phyloP scores from a whole-genome alignment of 305 asterid species.

The Fraxinus sp. region DNA sequence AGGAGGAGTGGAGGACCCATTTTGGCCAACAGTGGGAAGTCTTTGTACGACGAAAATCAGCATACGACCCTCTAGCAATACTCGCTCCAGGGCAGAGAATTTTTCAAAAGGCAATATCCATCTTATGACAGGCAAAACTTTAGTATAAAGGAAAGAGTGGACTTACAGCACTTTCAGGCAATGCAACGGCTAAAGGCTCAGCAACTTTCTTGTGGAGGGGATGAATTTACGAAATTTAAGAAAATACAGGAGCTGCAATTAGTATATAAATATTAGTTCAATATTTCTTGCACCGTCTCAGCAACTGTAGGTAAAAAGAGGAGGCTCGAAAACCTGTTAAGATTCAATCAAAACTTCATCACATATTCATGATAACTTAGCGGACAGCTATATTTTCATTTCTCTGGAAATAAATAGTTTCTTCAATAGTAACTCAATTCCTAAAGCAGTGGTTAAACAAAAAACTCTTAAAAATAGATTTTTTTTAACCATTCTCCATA shows the following conservation, averaged over 20 bases:
- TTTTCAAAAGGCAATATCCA: constrained; percentile 59
- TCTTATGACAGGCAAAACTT: constrained; percentile 41
- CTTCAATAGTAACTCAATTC: not conserved
- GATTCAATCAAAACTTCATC: constrained; percentile 14
- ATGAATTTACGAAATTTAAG: not conserved
- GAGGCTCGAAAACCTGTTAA: constrained; percentile 16
- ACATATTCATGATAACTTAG: not conserved
- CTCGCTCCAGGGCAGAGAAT: constrained; percentile 93
- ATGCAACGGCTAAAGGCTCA: constrained; percentile 9
- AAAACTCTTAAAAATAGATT: not conserved
- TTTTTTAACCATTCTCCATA: not conserved
- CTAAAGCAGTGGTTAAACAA: not conserved
- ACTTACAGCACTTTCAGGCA: constrained; percentile 18
- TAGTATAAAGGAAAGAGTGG: not conserved
- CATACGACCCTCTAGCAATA: constrained; percentile 81
- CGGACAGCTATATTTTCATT: not conserved
- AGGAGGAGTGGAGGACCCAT: constrained; percentile 76
- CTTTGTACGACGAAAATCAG: constrained; percentile 65
- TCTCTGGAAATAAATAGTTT: not conserved
- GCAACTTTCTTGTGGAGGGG: constrained; percentile 1
- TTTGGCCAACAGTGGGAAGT: constrained; percentile 73
- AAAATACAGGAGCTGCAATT: constrained; percentile 15
- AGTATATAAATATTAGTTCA: constrained; percentile 30
- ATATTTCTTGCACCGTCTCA: constrained; percentile 38
- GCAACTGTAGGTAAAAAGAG: constrained; percentile 37